These are phyloP conservation scores for Quercus mongolica DNA, from an alignment of 306 rosid species.

Conservation along the genomic window DNA sequence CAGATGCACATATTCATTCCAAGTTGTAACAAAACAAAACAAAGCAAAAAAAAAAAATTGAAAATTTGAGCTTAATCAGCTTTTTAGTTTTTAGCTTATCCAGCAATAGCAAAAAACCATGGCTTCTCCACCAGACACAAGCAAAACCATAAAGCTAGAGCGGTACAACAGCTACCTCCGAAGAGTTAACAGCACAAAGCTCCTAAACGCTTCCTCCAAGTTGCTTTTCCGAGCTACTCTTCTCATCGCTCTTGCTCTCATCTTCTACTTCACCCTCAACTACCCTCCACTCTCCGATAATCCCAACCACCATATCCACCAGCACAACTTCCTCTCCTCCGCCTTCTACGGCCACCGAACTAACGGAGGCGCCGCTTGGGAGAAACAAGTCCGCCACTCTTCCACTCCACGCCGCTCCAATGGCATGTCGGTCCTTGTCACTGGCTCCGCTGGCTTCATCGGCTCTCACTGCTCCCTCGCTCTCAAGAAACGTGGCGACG, in stretches of 20 bases:
- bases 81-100: too few species aligned
- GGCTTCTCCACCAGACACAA: constrained; percentile 88
- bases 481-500: constrained; percentile 84
- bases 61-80: background rate
- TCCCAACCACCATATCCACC: constrained; percentile 24
- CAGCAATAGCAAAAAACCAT: constrained; percentile 12
- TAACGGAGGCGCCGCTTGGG: constrained; percentile 71
- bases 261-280: constrained; percentile 74
- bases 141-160: constrained; percentile 83
- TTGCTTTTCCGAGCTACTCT: constrained; percentile 84
- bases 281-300: constrained; percentile 57
- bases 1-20: background rate
- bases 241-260: constrained; percentile 55
- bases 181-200: constrained; percentile 76
- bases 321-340: constrained; percentile 49
- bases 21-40: too few species aligned
- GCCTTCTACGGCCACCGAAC: constrained; percentile 49
- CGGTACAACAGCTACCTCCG: constrained; percentile 88
- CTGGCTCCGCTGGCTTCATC: constrained; percentile 86
- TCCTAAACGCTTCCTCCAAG: constrained; percentile 83
- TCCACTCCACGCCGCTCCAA: constrained; percentile 64
- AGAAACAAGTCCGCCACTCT: constrained; percentile 75
- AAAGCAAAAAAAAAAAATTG: background rate
- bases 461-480: constrained; percentile 81
- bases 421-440: constrained; percentile 70